Percentiles rank a stretch among this genome's conserved stretches.
These are phyloP conservation scores for Aspergillus kassunensis DNA, from an alignment of 495 filamentous ascomycete genomes.

Conservation along the genomic window DNA sequence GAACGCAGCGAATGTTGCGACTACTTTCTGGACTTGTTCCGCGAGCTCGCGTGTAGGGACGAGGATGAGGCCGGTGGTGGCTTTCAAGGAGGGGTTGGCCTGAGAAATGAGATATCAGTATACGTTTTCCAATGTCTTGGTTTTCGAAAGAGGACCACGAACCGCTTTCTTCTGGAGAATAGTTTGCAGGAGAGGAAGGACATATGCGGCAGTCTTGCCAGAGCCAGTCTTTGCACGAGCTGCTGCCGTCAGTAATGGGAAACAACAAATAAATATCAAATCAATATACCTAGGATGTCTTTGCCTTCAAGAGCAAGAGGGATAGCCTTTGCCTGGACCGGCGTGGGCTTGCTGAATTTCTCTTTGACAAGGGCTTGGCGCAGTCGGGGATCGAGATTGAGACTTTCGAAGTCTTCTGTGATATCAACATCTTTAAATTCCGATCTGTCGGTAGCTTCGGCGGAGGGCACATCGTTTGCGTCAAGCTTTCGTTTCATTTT, in stretches of 20 bases:
- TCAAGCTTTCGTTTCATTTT: conserved; percentile 64
- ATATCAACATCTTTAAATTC: conserved; percentile 21
- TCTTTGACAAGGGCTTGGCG: conserved; percentile 82
- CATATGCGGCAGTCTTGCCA: conserved; percentile 95
- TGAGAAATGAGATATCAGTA: conserved; percentile 10
- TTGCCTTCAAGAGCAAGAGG: conserved; percentile 85
- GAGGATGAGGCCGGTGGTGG: conserved; percentile 71
- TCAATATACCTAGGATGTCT: conserved; percentile 70
- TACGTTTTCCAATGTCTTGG: background rate
- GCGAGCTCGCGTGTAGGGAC: conserved; percentile 94
- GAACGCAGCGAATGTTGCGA: conserved; percentile 69
- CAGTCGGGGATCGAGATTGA: conserved; percentile 78
- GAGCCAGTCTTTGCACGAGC: conserved; percentile 89
- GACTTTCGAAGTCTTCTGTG: conserved; percentile 39
- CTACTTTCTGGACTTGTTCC: conserved; percentile 74
- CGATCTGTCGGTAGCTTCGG: conserved; percentile 24
- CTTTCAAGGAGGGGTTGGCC: conserved; percentile 40
- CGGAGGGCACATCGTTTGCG: conserved; percentile 52
- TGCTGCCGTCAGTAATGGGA: conserved; percentile 28
- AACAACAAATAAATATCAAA: background rate
- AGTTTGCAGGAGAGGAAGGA: conserved; percentile 80
- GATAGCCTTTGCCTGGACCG: conserved; percentile 81
- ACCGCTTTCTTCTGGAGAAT: conserved; percentile 75
- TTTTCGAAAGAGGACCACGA: conserved; percentile 17
- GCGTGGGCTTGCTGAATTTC: conserved; percentile 78